phyloP scores from a whole-genome alignment of 306 rosid genomes.

The Fragaria vesca region DNA sequence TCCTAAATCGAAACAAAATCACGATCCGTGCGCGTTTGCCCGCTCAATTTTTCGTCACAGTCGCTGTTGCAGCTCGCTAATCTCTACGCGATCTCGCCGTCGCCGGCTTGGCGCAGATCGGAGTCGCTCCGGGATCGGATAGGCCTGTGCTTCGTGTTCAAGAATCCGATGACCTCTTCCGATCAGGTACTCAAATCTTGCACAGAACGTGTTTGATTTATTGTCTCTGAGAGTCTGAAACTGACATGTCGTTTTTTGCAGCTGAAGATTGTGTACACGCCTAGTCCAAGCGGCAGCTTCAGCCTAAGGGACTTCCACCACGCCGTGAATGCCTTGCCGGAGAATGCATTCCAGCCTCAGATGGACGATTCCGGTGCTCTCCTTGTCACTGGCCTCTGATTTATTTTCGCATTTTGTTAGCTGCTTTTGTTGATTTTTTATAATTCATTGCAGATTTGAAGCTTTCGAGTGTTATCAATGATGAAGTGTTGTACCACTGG shows the following conservation, averaged over 20 bases:
- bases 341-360: slow-evolving; percentile 50
- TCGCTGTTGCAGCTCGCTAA: slow-evolving; percentile 73
- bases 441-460: slow-evolving; percentile 42
- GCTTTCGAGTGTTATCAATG: slow-evolving; percentile 58
- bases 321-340: slow-evolving; percentile 57
- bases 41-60: slow-evolving; percentile 31
- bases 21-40: slow-evolving; percentile 16
- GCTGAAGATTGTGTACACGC: slow-evolving; percentile 55
- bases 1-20: slow-evolving; percentile 8
- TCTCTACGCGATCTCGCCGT: slow-evolving; percentile 54
- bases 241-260: slow-evolving; percentile 25
- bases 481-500: slow-evolving; percentile 69
- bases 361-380: slow-evolving; percentile 32
- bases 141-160: slow-evolving; percentile 60
- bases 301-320: slow-evolving; percentile 66
- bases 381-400: slow-evolving; percentile 3
- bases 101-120: slow-evolving; percentile 32
- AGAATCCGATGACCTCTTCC: slow-evolving; percentile 39
- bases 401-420: not conserved
- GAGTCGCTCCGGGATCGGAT: slow-evolving; percentile 43
- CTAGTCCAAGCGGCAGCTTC: slow-evolving; percentile 48
- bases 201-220: not conserved
- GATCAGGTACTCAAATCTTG: slow-evolving; percentile 41
- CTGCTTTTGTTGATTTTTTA: not conserved
- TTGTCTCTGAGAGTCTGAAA: not conserved